Conservation (phyloP, 148 eudicot species). For the Fagopyrum tataricum region DNA sequence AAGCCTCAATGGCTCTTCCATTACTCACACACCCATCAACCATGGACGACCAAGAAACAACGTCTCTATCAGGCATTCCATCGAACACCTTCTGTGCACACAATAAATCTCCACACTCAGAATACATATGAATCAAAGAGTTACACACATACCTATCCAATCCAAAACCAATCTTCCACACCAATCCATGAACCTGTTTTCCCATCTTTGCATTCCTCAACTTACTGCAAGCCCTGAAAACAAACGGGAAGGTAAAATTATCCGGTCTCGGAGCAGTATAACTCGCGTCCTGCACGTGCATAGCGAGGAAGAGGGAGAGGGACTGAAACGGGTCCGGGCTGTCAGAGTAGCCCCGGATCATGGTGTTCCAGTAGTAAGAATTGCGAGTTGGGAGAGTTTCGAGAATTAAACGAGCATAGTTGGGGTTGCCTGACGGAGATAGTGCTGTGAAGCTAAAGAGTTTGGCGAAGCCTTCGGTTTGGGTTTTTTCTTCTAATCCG, state of each 20-base stretch:
- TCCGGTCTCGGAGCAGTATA: conserved; percentile 26
- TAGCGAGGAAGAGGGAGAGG: conserved; percentile 33
- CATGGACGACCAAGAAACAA: conserved; percentile 43
- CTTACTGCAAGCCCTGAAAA: conserved; percentile 33
- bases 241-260: conserved; percentile 41
- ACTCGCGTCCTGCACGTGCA: conserved; percentile 31
- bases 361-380: conserved; percentile 29
- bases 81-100: conserved; percentile 40
- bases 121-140: conserved; percentile 39
- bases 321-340: conserved; percentile 18
- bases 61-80: conserved; percentile 37
- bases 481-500: conserved; percentile 32
- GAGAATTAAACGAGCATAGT: conserved; percentile 25
- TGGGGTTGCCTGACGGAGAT: conserved; percentile 14
- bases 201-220: conserved; percentile 28
- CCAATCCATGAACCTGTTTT: conserved; percentile 32
- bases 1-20: conserved; percentile 30
- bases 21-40: conserved; percentile 49
- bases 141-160: conserved; percentile 32
- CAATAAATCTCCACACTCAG: conserved; percentile 20
- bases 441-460: conserved; percentile 26
- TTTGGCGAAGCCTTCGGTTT: conserved; percentile 31
- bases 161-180: conserved; percentile 27
- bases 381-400: conserved; percentile 19
- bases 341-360: conserved; percentile 28